Percentiles rank a stretch among this genome's conserved stretches.
Conservation (phyloP, 2,329 filamentous ascomycete genomes). For the Graphium sp. region DNA sequence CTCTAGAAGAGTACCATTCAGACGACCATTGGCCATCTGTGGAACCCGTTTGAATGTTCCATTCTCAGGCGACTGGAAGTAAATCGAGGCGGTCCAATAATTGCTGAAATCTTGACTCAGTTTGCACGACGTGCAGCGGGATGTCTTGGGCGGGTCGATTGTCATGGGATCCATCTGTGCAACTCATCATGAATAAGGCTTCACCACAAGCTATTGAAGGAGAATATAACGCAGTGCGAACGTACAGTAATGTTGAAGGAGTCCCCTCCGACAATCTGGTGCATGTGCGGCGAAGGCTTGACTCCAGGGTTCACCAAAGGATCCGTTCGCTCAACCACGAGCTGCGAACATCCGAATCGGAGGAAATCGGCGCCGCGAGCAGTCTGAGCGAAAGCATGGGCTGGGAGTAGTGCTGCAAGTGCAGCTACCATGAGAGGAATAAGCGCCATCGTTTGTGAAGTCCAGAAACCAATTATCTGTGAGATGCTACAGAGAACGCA, state of each 20-base stretch:
- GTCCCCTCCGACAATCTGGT: slow-evolving; percentile 22
- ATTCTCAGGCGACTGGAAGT: slow-evolving; percentile 17
- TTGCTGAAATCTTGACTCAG: slow-evolving; percentile 15
- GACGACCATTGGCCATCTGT: slow-evolving; percentile 34
- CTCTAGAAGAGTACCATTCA: slow-evolving; percentile 22
- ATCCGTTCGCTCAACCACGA: slow-evolving; percentile 20
- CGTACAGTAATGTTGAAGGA: slow-evolving; percentile 14
- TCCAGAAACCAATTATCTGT: no score
- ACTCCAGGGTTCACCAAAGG: slow-evolving; percentile 4
- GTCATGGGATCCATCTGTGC: slow-evolving; percentile 1
- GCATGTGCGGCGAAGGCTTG: slow-evolving; percentile 17
- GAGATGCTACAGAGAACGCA: no score
- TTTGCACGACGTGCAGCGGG: slow-evolving; percentile 11
- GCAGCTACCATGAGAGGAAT: not conserved
- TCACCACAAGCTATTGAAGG: no score
- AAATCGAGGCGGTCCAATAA: slow-evolving; percentile 16
- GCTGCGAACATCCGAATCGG: slow-evolving; percentile 25
- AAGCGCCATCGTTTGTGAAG: no score
- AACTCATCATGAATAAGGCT: no score
- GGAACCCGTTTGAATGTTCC: slow-evolving; percentile 42
- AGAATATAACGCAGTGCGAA: not conserved
- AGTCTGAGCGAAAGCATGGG: not conserved
- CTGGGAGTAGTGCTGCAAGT: not conserved
- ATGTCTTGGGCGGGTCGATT: not conserved
- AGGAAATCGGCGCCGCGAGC: slow-evolving; percentile 3